Percentiles rank a stretch among this genome's conserved stretches.
Conservation (phyloP, 805 yeast genomes). For the Candida pseudofarinosa region DNA sequence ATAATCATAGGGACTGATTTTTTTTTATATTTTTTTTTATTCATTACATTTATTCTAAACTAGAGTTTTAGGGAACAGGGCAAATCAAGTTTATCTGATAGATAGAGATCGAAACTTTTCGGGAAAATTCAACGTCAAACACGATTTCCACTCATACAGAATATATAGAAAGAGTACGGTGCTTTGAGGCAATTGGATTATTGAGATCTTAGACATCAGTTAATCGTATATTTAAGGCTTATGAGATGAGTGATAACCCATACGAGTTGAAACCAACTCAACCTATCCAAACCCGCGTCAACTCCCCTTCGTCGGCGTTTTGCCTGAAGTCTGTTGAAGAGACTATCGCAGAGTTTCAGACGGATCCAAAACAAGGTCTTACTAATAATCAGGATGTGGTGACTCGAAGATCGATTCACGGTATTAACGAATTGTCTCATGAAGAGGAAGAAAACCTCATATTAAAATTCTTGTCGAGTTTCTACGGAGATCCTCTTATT, state of each 20-base stretch:
- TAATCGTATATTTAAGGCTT: neutral
- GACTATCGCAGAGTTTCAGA: conserved; percentile 55
- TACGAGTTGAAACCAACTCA: conserved; percentile 20
- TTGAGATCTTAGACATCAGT: too few species aligned
- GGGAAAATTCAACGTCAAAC: too few species aligned
- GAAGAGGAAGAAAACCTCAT: conserved; percentile 76
- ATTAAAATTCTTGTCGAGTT: conserved; percentile 72
- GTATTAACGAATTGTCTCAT: conserved; percentile 69
- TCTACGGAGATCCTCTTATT: conserved; percentile 88
- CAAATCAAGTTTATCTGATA: too few species aligned
- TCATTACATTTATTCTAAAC: neutral
- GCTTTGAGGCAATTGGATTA: too few species aligned
- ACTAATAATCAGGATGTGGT: conserved; percentile 65
- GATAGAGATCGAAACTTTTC: neutral
- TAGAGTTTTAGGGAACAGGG: neutral
- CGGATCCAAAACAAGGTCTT: conserved; percentile 61
- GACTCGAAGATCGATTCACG: conserved; percentile 69
- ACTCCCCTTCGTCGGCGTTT: conserved; percentile 61
- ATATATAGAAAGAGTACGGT: too few species aligned
- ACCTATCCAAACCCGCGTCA: conserved; percentile 17
- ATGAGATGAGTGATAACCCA: conserved; percentile 39
- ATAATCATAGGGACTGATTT: too few species aligned
- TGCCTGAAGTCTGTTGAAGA: conserved; percentile 63
- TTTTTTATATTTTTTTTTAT: too few species aligned
- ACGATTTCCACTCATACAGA: too few species aligned